These are phyloP conservation scores for Cucumis sativus DNA, from an alignment of 306 rosid genomes.

Conservation along the genomic window DNA sequence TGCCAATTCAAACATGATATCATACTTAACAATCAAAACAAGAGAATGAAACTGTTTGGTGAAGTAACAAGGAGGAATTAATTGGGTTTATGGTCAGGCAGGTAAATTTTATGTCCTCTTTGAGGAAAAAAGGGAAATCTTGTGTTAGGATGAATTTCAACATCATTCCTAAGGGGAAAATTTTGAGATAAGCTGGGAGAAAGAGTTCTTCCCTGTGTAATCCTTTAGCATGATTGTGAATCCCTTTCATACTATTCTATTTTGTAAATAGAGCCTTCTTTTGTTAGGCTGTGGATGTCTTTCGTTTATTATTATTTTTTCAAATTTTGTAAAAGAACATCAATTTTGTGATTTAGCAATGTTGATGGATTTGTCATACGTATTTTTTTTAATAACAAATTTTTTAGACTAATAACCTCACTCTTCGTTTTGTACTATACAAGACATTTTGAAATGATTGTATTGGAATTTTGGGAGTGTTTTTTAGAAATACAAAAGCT, in stretches of 20 bases:
- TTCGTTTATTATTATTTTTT: no score
- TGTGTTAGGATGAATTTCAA: neutral
- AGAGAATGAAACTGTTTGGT: conserved; percentile 38
- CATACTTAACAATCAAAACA: conserved; percentile 21
- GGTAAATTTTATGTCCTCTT: neutral
- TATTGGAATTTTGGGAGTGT: neutral
- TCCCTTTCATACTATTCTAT: neutral
- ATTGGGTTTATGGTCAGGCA: neutral
- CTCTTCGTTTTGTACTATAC: no score
- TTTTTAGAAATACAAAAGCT: neutral
- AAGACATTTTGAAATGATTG: no score
- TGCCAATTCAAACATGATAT: conserved; percentile 49
- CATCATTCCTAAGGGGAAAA: neutral
- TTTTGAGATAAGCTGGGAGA: neutral
- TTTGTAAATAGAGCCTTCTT: neutral
- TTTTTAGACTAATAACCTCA: no score
- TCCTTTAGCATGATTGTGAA: neutral
- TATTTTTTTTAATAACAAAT: no score
- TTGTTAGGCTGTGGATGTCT: neutral
- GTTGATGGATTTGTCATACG: no score
- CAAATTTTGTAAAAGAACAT: no score
- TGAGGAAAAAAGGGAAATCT: neutral
- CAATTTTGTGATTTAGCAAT: no score
- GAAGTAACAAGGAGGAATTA: conserved; percentile 17
- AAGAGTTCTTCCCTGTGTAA: neutral